Evolutionary conservation across 2,329 filamentous ascomycete species (phyloP).

Genomic region (Penicillium sp.): DNA sequence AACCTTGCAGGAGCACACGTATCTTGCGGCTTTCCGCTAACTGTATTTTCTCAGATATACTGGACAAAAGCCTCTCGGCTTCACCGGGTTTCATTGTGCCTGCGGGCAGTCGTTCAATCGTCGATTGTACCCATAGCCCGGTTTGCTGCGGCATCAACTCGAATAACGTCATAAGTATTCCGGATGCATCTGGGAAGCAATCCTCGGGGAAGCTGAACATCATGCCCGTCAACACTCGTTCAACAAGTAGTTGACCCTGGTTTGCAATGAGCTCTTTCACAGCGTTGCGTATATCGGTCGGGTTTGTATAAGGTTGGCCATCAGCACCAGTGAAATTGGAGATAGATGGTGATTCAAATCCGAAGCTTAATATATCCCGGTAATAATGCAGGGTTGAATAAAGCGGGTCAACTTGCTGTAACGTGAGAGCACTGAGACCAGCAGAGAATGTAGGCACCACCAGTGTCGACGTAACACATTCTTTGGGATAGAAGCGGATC

Average conservation of each 20-base stretch:
- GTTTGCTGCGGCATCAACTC: conserved; percentile 79
- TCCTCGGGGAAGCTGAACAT: conserved; percentile 98
- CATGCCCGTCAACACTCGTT: conserved; percentile 92
- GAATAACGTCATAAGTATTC: conserved; percentile 85
- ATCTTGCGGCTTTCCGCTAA: conserved; percentile 72
- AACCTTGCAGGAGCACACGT: conserved; percentile 70
- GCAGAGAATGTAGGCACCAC: conserved; percentile 82
- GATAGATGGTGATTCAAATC: conserved; percentile 63
- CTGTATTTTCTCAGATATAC: conserved; percentile 73
- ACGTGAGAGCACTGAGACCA: conserved; percentile 75
- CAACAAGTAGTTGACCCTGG: conserved; percentile 74
- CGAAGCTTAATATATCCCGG: conserved; percentile 86
- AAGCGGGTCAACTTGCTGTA: conserved; percentile 88
- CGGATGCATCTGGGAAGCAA: conserved; percentile 91
- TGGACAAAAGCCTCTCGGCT: conserved; percentile 72
- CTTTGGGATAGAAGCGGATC: conserved; percentile 84
- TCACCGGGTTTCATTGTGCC: conserved; percentile 79
- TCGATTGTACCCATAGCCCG: conserved; percentile 75
- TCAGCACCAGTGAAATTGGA: conserved; percentile 59
- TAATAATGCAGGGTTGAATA: conserved; percentile 90
- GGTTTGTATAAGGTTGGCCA: conserved; percentile 56
- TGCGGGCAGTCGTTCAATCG: conserved; percentile 75
- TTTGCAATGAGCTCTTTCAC: conserved; percentile 68
- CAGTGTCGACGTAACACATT: conserved; percentile 73
- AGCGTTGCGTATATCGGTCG: conserved; percentile 65